Percentiles rank a stretch among this genome's conserved stretches.
Conservation (phyloP, 306 rosid species). For the Lathyrus aphaca region DNA sequence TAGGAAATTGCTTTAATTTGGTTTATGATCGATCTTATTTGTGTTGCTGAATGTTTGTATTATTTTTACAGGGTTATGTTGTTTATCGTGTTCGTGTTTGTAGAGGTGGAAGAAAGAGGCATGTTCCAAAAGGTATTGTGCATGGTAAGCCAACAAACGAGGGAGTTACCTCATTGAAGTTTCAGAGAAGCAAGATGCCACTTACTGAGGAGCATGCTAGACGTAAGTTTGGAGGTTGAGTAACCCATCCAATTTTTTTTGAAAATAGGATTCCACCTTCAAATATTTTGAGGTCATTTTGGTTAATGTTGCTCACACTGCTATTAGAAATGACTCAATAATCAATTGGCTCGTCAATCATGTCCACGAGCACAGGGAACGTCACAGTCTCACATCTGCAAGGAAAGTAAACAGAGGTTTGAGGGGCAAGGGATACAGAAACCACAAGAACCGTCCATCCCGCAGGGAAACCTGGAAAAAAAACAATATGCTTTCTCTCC, state of each 20-base stretch:
- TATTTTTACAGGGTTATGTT: no score
- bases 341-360: constrained; percentile 84
- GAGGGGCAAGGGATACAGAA: constrained; percentile 72
- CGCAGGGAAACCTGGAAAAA: constrained; percentile 93
- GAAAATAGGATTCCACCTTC: constrained; percentile 75
- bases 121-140: no score
- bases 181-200: constrained; percentile 86
- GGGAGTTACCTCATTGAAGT: constrained; percentile 87
- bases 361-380: constrained; percentile 87
- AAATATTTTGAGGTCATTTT: constrained; percentile 78
- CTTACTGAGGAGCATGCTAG: constrained; percentile 97
- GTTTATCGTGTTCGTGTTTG: no score
- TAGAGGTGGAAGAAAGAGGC: no score
- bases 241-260: neutral
- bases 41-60: no score
- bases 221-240: constrained; percentile 59
- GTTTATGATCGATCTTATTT: no score
- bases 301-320: constrained; percentile 76
- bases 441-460: constrained; percentile 77
- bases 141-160: constrained; percentile 44
- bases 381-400: constrained; percentile 81
- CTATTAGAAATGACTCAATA: constrained; percentile 83
- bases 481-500: constrained; percentile 84
- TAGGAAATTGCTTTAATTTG: no score
- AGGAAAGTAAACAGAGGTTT: constrained; percentile 81